phyloP scores from a whole-genome alignment of 2,329 filamentous ascomycete genomes.

The Phoma sp. region DNA sequence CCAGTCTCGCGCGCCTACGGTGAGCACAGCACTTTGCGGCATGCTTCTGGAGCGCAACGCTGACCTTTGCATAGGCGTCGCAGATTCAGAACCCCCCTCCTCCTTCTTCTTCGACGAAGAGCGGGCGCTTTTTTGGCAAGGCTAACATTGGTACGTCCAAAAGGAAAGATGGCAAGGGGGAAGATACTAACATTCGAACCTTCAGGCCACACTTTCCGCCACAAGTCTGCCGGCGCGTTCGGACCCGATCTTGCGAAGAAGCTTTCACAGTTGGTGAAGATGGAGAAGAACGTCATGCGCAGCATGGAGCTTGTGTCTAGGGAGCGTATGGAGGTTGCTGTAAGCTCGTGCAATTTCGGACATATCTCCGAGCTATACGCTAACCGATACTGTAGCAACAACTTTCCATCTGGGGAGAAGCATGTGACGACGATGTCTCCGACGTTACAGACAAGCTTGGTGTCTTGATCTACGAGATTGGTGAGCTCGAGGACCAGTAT shows the following conservation, averaged over 20 bases:
- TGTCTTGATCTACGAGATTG: slow-evolving; percentile 97
- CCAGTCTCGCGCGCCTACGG: slow-evolving; percentile 90
- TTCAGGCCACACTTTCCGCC: slow-evolving; percentile 72
- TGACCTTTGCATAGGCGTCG: slow-evolving; percentile 63
- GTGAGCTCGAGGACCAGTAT: slow-evolving; percentile 96
- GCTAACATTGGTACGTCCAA: slow-evolving; percentile 73
- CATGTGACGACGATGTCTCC: slow-evolving; percentile 94
- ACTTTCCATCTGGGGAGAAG: slow-evolving; percentile 97
- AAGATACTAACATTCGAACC: neutral
- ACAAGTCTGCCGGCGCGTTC: slow-evolving; percentile 77
- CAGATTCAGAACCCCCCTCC: slow-evolving; percentile 91
- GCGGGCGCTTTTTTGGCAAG: slow-evolving; percentile 85
- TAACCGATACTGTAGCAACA: slow-evolving; percentile 73
- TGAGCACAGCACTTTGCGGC: slow-evolving; percentile 1
- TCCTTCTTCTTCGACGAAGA: slow-evolving; percentile 89
- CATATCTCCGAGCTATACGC: slow-evolving; percentile 12
- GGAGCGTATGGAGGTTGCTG: slow-evolving; percentile 97
- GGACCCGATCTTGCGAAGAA: slow-evolving; percentile 94
- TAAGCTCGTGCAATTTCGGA: slow-evolving; percentile 60
- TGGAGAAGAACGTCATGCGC: slow-evolving; percentile 99
- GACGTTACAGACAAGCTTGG: slow-evolving; percentile 99
- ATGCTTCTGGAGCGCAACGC: neutral
- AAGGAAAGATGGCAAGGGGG: neutral
- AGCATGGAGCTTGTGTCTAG: slow-evolving; percentile 93
- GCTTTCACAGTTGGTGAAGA: slow-evolving; percentile 96